Percentiles rank a stretch among this genome's conserved stretches.
Conservation (phyloP, 192 early-diverging fungal species). For the Coemansia biformis region DNA sequence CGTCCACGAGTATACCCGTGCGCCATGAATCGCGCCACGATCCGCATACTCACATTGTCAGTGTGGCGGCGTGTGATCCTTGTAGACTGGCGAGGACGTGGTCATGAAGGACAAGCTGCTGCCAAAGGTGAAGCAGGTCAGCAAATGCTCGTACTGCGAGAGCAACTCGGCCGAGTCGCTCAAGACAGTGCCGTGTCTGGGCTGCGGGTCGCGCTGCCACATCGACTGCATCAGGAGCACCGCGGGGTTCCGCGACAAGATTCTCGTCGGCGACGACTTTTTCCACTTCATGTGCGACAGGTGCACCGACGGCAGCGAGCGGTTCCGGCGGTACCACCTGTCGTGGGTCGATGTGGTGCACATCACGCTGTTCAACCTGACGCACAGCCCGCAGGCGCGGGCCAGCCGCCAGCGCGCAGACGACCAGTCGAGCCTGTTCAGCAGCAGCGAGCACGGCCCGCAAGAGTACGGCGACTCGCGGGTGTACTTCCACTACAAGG, state of each 20-base stretch:
- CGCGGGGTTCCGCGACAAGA: constrained; percentile 52
- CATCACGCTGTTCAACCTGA: constrained; percentile 60
- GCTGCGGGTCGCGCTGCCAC: constrained; percentile 50
- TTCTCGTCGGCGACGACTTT: constrained; percentile 65
- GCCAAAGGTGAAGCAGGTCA: constrained; percentile 50
- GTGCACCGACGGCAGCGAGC: constrained; percentile 55
- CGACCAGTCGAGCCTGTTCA: constrained; percentile 39
- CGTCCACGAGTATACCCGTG: too few species aligned
- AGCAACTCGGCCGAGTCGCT: constrained; percentile 50
- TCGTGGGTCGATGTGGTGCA: constrained; percentile 66
- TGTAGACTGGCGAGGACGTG: constrained; percentile 45
- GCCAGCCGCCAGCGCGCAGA: constrained; percentile 22
- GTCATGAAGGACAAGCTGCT: constrained; percentile 46
- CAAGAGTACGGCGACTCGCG: constrained; percentile 50
- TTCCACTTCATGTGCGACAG: constrained; percentile 58
- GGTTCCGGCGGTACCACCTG: constrained; percentile 53
- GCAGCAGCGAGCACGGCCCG: constrained; percentile 47
- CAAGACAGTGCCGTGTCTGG: constrained; percentile 48
- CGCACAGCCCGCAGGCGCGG: constrained; percentile 41
- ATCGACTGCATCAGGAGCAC: constrained; percentile 56
- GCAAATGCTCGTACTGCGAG: constrained; percentile 50
- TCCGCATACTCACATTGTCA: too few species aligned
- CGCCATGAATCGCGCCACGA: too few species aligned
- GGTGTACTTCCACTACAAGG: constrained; percentile 54
- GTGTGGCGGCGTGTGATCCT: too few species aligned